phyloP scores from a whole-genome alignment of 2,329 filamentous ascomycete species.

The Raffaelea albimanens region DNA sequence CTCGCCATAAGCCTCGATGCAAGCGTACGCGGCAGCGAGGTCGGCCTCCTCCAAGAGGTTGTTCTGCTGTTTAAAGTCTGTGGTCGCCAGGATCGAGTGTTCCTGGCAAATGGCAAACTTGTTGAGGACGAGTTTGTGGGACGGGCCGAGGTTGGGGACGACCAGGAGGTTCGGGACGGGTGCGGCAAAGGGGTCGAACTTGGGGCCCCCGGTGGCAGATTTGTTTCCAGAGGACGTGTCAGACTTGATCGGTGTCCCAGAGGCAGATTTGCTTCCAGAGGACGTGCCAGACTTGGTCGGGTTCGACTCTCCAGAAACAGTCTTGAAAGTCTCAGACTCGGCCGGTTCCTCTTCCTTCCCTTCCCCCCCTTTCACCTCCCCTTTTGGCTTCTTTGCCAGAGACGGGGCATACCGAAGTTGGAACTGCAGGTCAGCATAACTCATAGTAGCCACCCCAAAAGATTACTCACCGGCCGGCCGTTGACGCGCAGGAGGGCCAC shows the following conservation, averaged over 20 bases:
- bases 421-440: too few species aligned
- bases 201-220: too few species aligned
- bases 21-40: slow-evolving; percentile 50
- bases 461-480: slow-evolving; percentile 33
- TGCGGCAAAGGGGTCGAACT: slow-evolving; percentile 56
- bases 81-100: slow-evolving; percentile 65
- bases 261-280: slow-evolving; percentile 6
- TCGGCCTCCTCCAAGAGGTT: slow-evolving; percentile 52
- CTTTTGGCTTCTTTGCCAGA: slow-evolving; percentile 56
- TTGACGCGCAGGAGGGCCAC: slow-evolving; percentile 36
- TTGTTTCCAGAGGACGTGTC: too few species aligned
- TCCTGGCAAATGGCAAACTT: slow-evolving; percentile 64
- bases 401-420: slow-evolving; percentile 64
- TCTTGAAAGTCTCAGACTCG: slow-evolving; percentile 24
- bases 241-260: not conserved
- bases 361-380: too few species aligned
- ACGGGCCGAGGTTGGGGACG: slow-evolving; percentile 28
- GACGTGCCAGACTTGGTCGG: slow-evolving; percentile 16
- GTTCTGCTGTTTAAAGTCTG: slow-evolving; percentile 53
- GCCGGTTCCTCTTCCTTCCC: too few species aligned
- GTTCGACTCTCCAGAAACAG: too few species aligned
- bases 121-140: slow-evolving; percentile 60
- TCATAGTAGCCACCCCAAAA: too few species aligned
- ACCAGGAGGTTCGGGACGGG: slow-evolving; percentile 47
- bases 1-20: slow-evolving; percentile 44